Evolutionary conservation across 2,329 filamentous ascomycete species (phyloP).

Genomic region (Trichoderma citrinoviride): DNA sequence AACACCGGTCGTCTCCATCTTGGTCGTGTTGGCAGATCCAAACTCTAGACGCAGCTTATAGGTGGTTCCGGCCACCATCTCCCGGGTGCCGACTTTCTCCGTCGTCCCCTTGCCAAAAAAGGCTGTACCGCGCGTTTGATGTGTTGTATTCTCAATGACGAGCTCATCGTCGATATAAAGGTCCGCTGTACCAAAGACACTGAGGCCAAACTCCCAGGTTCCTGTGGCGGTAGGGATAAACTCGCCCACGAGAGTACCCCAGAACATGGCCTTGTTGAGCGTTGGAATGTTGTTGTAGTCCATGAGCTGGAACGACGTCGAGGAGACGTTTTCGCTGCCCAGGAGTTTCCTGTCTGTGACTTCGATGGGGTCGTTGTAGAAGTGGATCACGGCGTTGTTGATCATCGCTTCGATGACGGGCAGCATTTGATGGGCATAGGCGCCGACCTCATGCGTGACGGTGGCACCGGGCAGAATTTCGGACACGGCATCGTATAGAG

Average conservation of each 20-base stretch:
- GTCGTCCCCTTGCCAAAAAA: constrained; percentile 11
- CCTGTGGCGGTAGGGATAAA: background rate
- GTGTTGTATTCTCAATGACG: background rate
- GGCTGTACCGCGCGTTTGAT: background rate
- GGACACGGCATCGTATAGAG: background rate
- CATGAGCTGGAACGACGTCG: constrained; percentile 4
- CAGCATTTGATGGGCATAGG: constrained; percentile 7
- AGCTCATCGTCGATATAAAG: background rate
- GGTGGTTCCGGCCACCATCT: background rate
- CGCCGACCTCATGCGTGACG: constrained; percentile 8
- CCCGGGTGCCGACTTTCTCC: background rate
- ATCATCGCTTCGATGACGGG: background rate
- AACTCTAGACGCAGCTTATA: background rate
- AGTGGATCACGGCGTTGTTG: background rate
- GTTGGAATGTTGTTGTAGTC: constrained; percentile 4
- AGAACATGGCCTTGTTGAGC: constrained; percentile 1
- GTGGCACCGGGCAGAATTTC: background rate
- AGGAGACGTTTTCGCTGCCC: background rate
- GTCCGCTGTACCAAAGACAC: background rate
- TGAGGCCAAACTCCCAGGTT: constrained; percentile 11
- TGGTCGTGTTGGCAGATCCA: constrained; percentile 4
- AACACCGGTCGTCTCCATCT: constrained; percentile 5
- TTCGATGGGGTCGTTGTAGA: constrained; percentile 3
- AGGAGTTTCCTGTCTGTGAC: background rate
- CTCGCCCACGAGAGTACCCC: background rate